phyloP scores from a whole-genome alignment of 2,329 filamentous ascomycete species.

The Juglanconis sp. region DNA sequence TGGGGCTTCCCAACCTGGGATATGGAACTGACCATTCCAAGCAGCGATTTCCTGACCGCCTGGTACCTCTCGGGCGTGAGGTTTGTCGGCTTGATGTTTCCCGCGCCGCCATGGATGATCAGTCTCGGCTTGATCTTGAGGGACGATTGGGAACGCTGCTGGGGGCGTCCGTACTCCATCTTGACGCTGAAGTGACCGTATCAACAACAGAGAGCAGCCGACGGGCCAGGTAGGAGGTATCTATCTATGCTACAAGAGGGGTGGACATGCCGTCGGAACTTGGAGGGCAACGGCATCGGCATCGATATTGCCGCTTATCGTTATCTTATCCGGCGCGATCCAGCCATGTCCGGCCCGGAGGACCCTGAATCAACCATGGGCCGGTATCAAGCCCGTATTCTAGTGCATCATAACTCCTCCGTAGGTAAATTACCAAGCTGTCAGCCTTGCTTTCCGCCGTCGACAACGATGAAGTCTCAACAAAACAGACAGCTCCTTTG shows the following conservation, averaged over 20 bases:
- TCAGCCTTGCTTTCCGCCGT: no score
- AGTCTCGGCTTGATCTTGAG: slow-evolving; percentile 49
- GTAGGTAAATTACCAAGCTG: no score
- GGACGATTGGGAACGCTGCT: not conserved
- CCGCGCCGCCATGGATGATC: slow-evolving; percentile 72
- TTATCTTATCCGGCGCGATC: slow-evolving; percentile 5
- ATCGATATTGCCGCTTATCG: not conserved
- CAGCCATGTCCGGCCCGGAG: not conserved
- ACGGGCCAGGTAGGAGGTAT: no score
- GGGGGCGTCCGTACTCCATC: slow-evolving; percentile 40
- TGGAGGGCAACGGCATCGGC: not conserved
- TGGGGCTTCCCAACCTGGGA: not conserved
- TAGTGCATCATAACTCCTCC: no score
- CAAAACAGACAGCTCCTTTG: no score
- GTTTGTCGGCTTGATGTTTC: slow-evolving; percentile 60
- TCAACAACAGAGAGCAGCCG: no score
- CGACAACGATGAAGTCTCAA: no score
- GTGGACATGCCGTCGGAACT: not conserved
- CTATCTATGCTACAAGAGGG: not conserved
- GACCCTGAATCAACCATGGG: not conserved
- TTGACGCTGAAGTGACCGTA: not conserved
- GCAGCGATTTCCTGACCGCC: slow-evolving; percentile 57
- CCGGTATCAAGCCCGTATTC: not conserved
- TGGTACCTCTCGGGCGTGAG: slow-evolving; percentile 57
- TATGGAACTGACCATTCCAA: slow-evolving; percentile 51